Conservation (phyloP, 257 asterid genomes). For the Solanum pennellii region DNA sequence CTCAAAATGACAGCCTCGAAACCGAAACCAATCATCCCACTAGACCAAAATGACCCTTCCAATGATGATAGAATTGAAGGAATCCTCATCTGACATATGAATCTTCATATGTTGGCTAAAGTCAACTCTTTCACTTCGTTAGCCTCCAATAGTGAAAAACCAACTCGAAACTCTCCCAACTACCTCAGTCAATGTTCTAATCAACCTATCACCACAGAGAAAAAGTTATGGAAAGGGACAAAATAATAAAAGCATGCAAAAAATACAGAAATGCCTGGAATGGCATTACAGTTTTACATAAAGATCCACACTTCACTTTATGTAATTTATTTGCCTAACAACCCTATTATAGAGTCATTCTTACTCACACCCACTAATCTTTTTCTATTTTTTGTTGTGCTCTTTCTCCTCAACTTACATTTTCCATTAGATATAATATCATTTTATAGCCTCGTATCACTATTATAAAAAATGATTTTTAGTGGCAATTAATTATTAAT, state of each 20-base stretch:
- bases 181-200: background rate
- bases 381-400: background rate
- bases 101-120: background rate
- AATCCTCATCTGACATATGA: background rate
- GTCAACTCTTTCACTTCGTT: background rate
- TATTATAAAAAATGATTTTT: too few relatives aligned
- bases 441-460: background rate
- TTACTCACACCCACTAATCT: background rate
- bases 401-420: background rate
- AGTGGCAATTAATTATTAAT: too few relatives aligned
- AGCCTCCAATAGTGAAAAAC: background rate
- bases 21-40: background rate
- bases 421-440: background rate
- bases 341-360: background rate
- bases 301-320: constrained; percentile 10
- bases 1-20: background rate
- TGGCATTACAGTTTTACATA: background rate
- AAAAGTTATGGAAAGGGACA: background rate
- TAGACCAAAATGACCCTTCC: too few relatives aligned
- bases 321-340: background rate
- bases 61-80: background rate
- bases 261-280: background rate
- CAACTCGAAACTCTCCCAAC: background rate
- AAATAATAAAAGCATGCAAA: too few relatives aligned
- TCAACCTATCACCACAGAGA: background rate